Evolutionary conservation across 1,284 basidiomycete genomes (phyloP), one percentile per base, ranked within the genome.

Genomic region (Marasmius fiardii): DNA sequence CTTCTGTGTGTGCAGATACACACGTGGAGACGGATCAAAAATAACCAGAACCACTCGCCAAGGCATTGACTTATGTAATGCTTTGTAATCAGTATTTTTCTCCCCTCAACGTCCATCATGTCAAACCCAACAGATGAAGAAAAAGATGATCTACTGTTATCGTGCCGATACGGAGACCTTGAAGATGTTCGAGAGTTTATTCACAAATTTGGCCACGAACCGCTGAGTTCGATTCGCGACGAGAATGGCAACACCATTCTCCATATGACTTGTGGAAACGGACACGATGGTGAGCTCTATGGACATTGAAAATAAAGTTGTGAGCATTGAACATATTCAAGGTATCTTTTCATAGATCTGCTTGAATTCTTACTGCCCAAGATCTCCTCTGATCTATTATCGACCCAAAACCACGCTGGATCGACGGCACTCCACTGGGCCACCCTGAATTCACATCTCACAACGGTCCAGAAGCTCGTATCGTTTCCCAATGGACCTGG

Each of bases 371-470:
- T 94, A 16, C 76, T 94, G 4, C 79, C 88, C 0, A 68, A 83
- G 55, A 65, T 90, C 23, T 77, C 88, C 1, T 64, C 85, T 1
- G 70, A 79, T 1, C 68, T 91, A 2, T 67, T 93, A 28, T 71
- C 81, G 2, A 72, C 75, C 1, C 80, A 79, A 56, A 95, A 95
- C 66, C 70, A 71, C 43, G 79, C 89, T 1, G 79, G 83, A 56
- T 93, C 91, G 14, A 94, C 91, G 1, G 78, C 93, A 4, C 72
- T 95, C 10, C 93, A 95, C 67, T 95, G 93, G 93, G 93, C 93
- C 0, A 83, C 90, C 1, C 68, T 93, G 41, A 95, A 95, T 70
- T 77, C 81, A 14, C 92, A 95, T 61, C 78, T 95, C 5, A 65
- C 71, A 8, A 70, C 85, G 52, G 80, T 84, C 1, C 78, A 89